Base-by-base conservation (phyloP, 805 yeast genomes). In the Hanseniaspora singularis region DNA sequence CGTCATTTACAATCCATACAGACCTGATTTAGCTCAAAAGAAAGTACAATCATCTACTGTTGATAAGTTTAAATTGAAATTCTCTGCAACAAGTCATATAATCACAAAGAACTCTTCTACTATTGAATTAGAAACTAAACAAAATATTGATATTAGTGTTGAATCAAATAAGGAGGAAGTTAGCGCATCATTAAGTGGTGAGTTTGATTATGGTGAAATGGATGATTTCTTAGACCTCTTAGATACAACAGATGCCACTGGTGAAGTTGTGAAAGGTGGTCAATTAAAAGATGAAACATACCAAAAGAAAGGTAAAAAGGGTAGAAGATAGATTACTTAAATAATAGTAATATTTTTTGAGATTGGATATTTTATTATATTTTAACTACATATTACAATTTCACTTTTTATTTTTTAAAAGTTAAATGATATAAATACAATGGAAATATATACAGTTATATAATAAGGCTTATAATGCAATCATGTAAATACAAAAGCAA, bases 1-100 rank as follows among this genome's bases (percentile, higher is more conserved):
- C 57, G 77, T 87, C 30, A 63, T 83, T 47, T 92, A 96, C 96
- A 92, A 92, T 64, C 85, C 87, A 44, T 74, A 82, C 52, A 77
- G 88, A 64, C 75, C 82, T 19, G 92, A 86, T 62, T 68, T 84
- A 55, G 74, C 74, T 43, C 73, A 79, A 38, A 71, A 76, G 30
- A 94, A 84, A 63, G 80, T 83, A n/a, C 83, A 77, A 61, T 83
- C 92, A 12, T 95, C 94, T 55, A 80, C 79, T 62, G 66, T 88
- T 57, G 77, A 73, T 62, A 79, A 74, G 62, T 83, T 82, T 70
- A 81, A 76, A 61, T 74, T 75, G 61, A 81, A 72, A 61, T 83
- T 72, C 58, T 27, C 24, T 24, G 36, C 37, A 15, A 33, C 39
- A 11, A 37, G 31, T 15, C 14, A 14, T 18, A 37, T 26, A 5